Evolutionary conservation across 768 basidiomycete species (phyloP).

Genomic region (Phlebiopsis flavidoalba): DNA sequence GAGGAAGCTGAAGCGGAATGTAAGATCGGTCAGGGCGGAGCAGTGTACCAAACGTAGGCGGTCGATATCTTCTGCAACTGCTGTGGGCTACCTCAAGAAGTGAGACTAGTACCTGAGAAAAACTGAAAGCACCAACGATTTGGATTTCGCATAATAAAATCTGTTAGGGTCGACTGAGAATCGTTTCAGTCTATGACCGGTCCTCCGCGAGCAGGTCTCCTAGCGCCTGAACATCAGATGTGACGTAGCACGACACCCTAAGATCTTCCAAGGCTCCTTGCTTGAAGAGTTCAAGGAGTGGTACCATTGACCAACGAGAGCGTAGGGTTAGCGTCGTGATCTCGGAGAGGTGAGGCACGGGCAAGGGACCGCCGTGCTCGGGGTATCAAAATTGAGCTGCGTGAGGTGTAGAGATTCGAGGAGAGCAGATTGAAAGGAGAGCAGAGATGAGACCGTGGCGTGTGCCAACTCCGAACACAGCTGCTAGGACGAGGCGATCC

Average conservation of each 20-base stretch:
- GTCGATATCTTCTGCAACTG: background rate
- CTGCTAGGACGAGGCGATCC: background rate
- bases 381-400: background rate
- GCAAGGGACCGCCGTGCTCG: too few relatives aligned
- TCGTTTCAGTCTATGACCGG: background rate
- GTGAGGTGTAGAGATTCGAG: background rate
- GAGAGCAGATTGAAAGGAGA: background rate
- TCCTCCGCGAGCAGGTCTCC: background rate
- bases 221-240: background rate
- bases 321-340: background rate
- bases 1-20: background rate
- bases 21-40: background rate
- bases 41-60: background rate
- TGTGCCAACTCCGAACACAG: background rate
- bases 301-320: background rate
- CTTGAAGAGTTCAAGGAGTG: background rate
- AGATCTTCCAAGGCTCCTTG: background rate
- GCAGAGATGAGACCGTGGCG: background rate
- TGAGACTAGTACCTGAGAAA: background rate
- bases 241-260: background rate
- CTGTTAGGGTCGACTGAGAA: background rate
- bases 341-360: background rate
- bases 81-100: background rate
- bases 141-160: background rate
- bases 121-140: background rate